These are phyloP conservation scores for Lathyrus tuberosus DNA, from an alignment of 306 rosid genomes.

Conservation along the genomic window DNA sequence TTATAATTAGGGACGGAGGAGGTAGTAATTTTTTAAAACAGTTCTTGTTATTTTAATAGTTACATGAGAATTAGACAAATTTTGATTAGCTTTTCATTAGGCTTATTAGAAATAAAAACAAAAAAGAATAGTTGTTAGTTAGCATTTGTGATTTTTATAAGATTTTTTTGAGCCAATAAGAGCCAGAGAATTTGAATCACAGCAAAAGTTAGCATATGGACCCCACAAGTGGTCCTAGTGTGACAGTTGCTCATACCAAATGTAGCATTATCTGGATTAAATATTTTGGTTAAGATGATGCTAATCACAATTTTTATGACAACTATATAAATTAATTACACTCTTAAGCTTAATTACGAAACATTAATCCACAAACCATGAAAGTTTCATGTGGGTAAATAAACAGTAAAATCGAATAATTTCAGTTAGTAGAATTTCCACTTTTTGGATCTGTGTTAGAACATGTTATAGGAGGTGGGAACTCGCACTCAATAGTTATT, in stretches of 20 bases:
- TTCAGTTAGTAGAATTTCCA: neutral
- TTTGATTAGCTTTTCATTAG: neutral
- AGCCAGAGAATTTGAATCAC: neutral
- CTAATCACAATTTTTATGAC: too few species aligned
- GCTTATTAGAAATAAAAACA: too few species aligned
- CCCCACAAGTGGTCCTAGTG: slow-evolving; percentile 34
- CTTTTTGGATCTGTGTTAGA: neutral
- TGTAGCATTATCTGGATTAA: neutral
- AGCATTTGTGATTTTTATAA: slow-evolving; percentile 15
- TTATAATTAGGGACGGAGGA: too few species aligned
- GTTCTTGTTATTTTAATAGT: too few species aligned
- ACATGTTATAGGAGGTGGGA: too few species aligned
- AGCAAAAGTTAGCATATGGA: slow-evolving; percentile 16
- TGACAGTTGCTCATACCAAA: neutral
- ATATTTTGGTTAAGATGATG: neutral
- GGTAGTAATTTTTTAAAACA: too few species aligned
- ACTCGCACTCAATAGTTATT: too few species aligned
- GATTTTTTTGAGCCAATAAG: neutral
- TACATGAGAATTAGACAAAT: too few species aligned
- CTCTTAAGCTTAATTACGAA: neutral
- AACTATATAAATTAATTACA: neutral
- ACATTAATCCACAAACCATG: neutral
- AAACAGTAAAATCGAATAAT: neutral
- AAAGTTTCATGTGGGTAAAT: neutral
- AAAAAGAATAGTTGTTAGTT: neutral